Percentiles rank a stretch among this genome's conserved stretches.
phyloP scores from a whole-genome alignment of 352 stramenopile genomes.

The Pythium plurisporium region DNA sequence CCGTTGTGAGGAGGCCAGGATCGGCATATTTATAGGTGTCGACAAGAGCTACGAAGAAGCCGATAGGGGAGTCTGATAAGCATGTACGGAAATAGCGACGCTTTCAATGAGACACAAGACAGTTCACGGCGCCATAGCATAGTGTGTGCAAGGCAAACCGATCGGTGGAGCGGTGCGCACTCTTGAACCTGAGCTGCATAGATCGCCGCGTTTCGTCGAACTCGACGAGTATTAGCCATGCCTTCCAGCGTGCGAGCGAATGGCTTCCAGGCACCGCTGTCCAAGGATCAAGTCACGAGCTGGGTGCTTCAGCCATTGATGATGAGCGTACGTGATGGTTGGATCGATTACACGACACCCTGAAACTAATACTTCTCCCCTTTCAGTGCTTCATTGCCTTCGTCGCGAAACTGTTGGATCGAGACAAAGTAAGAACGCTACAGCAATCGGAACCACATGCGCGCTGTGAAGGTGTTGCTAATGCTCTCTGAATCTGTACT shows the following conservation, averaged over 20 bases:
- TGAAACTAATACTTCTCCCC: too few relatives aligned
- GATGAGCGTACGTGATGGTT: conserved; percentile 38
- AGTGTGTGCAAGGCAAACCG: too few relatives aligned
- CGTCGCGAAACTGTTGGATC: conserved; percentile 47
- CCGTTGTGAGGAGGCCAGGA: conserved; percentile 23
- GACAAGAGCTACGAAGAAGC: not conserved
- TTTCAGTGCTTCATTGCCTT: conserved; percentile 59
- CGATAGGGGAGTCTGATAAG: conserved; percentile 1
- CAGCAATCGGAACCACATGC: not conserved
- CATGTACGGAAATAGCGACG: conserved; percentile 1
- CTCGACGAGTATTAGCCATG: too few relatives aligned
- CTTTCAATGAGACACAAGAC: not conserved
- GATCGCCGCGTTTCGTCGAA: too few relatives aligned
- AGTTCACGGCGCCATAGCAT: not conserved
- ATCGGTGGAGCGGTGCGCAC: too few relatives aligned
- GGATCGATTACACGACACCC: not conserved
- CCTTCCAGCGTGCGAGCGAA: conserved; percentile 23
- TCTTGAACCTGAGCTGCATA: too few relatives aligned
- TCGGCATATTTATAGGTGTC: conserved; percentile 22
- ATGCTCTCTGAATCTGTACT: not conserved
- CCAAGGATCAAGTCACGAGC: conserved; percentile 64
- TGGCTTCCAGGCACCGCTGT: conserved; percentile 80
- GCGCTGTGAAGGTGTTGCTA: not conserved
- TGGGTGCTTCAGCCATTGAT: conserved; percentile 73
- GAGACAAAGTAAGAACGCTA: conserved; percentile 37